Evolutionary conservation across 176 grass and related monocot genomes (phyloP).

Genomic region (Aegilops speltoides): DNA sequence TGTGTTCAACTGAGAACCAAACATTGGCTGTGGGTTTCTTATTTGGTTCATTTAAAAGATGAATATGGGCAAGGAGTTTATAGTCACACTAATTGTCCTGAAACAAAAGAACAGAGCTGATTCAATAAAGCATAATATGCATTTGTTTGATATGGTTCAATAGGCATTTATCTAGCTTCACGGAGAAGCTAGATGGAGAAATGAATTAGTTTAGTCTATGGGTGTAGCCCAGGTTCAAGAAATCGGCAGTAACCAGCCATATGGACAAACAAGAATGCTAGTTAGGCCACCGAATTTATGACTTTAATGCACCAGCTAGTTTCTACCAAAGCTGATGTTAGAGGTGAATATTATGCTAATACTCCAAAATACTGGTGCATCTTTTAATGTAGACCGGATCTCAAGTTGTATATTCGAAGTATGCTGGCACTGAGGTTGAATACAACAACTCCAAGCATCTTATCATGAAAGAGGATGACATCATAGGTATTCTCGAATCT

Average conservation of each 20-base stretch:
- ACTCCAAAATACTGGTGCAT: not conserved
- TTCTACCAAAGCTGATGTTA: not conserved
- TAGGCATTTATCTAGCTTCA: not conserved
- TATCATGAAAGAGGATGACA: constrained; percentile 87
- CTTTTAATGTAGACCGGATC: constrained; percentile 51
- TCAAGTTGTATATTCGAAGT: constrained; percentile 80
- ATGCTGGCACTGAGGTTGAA: constrained; percentile 79
- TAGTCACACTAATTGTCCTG: not conserved
- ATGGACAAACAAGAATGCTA: not conserved
- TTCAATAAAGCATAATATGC: not conserved
- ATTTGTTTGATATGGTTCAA: not conserved
- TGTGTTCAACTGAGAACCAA: not conserved
- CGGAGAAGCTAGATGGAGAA: not conserved
- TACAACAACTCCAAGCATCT: constrained; percentile 76
- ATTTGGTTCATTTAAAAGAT: not conserved
- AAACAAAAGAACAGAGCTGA: not conserved
- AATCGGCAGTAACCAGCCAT: not conserved
- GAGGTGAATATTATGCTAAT: not conserved
- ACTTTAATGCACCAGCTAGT: not conserved
- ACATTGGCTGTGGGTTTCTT: not conserved
- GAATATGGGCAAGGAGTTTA: not conserved
- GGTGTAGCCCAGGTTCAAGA: not conserved
- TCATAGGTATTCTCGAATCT: constrained; percentile 73
- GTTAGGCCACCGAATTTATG: not conserved
- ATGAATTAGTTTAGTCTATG: not conserved